These are phyloP conservation scores for Akanthomyces uredinophilus DNA, from an alignment of 2,329 filamentous ascomycete species.

Conservation along the genomic window DNA sequence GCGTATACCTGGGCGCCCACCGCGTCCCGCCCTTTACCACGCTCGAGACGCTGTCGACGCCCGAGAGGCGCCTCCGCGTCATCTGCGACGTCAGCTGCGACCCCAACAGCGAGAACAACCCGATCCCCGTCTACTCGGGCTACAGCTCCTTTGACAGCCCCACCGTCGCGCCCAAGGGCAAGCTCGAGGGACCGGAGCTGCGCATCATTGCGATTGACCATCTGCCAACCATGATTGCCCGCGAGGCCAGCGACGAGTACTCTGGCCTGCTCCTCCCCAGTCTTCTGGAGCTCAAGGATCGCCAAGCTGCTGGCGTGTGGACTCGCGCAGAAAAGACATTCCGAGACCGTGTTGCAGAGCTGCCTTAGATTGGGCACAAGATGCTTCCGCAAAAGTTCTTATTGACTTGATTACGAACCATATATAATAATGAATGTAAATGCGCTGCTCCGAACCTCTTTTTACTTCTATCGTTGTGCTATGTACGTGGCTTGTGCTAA, in stretches of 20 bases:
- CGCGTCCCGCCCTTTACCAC: slow-evolving; percentile 65
- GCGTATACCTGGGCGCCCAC: slow-evolving; percentile 66
- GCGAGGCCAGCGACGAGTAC: slow-evolving; percentile 81
- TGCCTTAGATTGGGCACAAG: neutral
- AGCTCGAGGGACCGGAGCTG: slow-evolving; percentile 53
- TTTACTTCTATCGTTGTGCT: too few relatives aligned
- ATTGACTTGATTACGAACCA: neutral
- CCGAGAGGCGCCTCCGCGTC: slow-evolving; percentile 67
- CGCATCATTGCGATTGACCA: slow-evolving; percentile 82
- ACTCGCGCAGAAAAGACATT: slow-evolving; percentile 74
- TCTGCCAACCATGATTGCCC: slow-evolving; percentile 69
- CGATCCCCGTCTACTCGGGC: slow-evolving; percentile 69
- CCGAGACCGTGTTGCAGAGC: slow-evolving; percentile 46
- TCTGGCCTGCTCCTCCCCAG: slow-evolving; percentile 69
- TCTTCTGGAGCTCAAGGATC: slow-evolving; percentile 69
- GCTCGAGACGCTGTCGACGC: slow-evolving; percentile 49
- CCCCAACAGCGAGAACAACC: slow-evolving; percentile 62
- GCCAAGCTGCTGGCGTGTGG: slow-evolving; percentile 69
- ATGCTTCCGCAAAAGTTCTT: too few relatives aligned
- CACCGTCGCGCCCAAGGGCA: slow-evolving; percentile 63
- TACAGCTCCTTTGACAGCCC: slow-evolving; percentile 80
- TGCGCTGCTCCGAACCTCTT: too few relatives aligned
- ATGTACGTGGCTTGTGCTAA: too few relatives aligned
- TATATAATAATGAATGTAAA: neutral
- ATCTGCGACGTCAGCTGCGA: slow-evolving; percentile 73